Conservation (phyloP, 768 basidiomycete species). For the Boletus rubescentipes region DNA sequence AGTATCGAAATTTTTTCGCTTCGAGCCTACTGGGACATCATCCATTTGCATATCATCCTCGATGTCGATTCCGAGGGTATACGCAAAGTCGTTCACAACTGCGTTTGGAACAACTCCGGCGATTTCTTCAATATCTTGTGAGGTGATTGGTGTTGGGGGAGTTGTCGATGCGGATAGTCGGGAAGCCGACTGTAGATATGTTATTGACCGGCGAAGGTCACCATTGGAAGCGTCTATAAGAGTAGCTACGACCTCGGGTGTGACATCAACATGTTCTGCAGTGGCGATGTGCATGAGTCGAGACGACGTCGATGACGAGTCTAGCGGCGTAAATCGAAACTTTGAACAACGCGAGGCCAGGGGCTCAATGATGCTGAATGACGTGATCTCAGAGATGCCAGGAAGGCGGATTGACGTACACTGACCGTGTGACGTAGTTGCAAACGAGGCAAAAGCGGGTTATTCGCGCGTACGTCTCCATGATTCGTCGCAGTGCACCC, state of each 20-base stretch:
- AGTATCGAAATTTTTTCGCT: slow-evolving; percentile 49
- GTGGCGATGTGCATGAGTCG: slow-evolving; percentile 80
- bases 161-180: slow-evolving; percentile 74
- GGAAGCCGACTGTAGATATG: slow-evolving; percentile 94
- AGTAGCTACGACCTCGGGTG: slow-evolving; percentile 59
- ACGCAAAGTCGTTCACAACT: slow-evolving; percentile 68
- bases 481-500: slow-evolving; percentile 93
- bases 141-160: slow-evolving; percentile 73
- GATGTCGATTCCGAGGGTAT: slow-evolving; percentile 69
- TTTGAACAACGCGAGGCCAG: slow-evolving; percentile 98
- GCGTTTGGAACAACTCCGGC: slow-evolving; percentile 88
- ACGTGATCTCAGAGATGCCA: not conserved
- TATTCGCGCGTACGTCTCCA: slow-evolving; percentile 98
- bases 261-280: slow-evolving; percentile 64
- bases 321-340: slow-evolving; percentile 95
- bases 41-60: slow-evolving; percentile 55
- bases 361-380: slow-evolving; percentile 90
- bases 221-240: slow-evolving; percentile 83
- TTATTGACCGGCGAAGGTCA: slow-evolving; percentile 95
- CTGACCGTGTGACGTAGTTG: slow-evolving; percentile 97
- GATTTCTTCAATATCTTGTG: slow-evolving; percentile 89
- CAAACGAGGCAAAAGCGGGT: slow-evolving; percentile 98
- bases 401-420: not conserved
- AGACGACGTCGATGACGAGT: slow-evolving; percentile 67
- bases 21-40: slow-evolving; percentile 21